phyloP scores from a whole-genome alignment of 768 basidiomycete species.

The Kwoniella europaea region DNA sequence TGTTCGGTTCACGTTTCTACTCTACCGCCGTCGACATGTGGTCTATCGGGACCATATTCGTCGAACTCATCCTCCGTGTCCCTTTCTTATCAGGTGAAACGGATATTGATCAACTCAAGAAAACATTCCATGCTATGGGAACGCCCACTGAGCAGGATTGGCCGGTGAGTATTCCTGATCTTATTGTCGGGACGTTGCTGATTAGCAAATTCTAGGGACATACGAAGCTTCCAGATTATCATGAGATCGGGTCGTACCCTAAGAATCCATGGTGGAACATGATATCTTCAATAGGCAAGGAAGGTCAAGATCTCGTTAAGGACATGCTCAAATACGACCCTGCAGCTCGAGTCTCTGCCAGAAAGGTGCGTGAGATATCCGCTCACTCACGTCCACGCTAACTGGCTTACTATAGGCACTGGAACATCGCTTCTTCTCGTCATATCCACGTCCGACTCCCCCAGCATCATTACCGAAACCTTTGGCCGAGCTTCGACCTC shows the following conservation, averaged over 20 bases:
- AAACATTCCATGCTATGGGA: conserved; percentile 89
- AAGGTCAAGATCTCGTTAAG: conserved; percentile 79
- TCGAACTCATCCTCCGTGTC: conserved; percentile 93
- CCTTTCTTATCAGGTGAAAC: conserved; percentile 94
- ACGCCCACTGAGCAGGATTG: conserved; percentile 97
- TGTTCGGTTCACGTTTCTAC: conserved; percentile 89
- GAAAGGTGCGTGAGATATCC: conserved; percentile 65
- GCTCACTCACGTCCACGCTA: not conserved
- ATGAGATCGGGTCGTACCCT: conserved; percentile 82
- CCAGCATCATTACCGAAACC: conserved; percentile 84
- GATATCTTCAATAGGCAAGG: conserved; percentile 86
- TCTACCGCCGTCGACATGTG: conserved; percentile 91
- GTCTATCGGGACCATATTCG: conserved; percentile 98
- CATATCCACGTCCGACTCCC: conserved; percentile 82
- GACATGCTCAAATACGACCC: conserved; percentile 87
- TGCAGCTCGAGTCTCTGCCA: conserved; percentile 74
- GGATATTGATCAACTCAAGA: conserved; percentile 96
- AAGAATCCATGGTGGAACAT: conserved; percentile 80
- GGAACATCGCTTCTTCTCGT: conserved; percentile 82
- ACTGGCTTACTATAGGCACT: conserved; percentile 67
- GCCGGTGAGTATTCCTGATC: conserved; percentile 68
- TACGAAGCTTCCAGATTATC: conserved; percentile 85
- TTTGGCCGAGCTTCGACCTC: conserved; percentile 60
- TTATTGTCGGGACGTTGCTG: not conserved
- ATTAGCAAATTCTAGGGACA: conserved; percentile 69